Base-by-base conservation (phyloP, 2,329 filamentous ascomycete species). In the Orbilia oligospora region DNA sequence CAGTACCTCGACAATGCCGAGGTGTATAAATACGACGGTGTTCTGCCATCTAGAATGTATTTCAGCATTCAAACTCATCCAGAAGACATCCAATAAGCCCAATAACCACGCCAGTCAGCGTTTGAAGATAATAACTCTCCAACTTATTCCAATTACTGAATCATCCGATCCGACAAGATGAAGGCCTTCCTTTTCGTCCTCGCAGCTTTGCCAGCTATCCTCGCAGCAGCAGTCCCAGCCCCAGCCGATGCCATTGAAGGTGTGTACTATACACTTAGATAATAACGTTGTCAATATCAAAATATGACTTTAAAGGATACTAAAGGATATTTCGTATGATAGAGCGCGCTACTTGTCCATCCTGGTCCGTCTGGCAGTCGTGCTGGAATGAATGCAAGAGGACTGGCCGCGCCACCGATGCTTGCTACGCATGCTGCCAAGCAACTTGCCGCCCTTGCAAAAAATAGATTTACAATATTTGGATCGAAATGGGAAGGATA, bases 361-460 rank as follows among this genome's bases (percentile, higher is more conserved):
- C 69, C 12, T 58, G 46, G 30, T 65, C 56, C n/a, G 69, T 71
- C 48, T 65, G 61, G 30, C 46, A 46, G 10, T 71, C 69, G 9
- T 71, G 69, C 41, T 71, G 41, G 27, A 63, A 63, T 22, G 69
- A 71, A 41, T 71, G 69, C 48, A 71, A 71, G 69, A 71, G 38
- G 20, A 65, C 49, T 5, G 67, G 67, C 18, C 51, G 33, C 36
- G 24, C 46, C 16, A 73, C 61, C 16, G 61, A 73, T 20, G 51
- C 48, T 8, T 73, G 70, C 27, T 66, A 73, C 36, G 58, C 53
- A 20, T 73, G 70, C 61, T 73, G 70, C 27, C 64, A 73, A 24
- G 30, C 58, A 22, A 73, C 70, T 27, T 73, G 70, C 70, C 48
- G 70, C 53, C 70, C 58, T 33, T 71, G 69, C 58, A 71, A 71